Percentiles rank a stretch among this genome's conserved stretches.
phyloP scores from a whole-genome alignment of 2,329 filamentous ascomycete species.

The Colletotrichum cordylinicola region DNA sequence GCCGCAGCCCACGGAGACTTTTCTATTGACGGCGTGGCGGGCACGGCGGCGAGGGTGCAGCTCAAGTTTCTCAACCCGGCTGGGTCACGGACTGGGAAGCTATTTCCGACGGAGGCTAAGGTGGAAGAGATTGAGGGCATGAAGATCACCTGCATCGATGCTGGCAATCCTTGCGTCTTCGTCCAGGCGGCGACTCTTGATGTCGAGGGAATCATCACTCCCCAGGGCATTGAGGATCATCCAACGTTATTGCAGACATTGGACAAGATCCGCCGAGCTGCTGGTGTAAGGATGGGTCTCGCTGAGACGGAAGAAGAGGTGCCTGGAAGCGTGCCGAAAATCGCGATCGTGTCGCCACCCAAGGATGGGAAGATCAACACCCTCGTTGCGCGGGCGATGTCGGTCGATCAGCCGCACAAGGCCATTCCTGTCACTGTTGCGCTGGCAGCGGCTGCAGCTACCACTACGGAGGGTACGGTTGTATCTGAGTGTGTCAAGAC shows the following conservation, averaged over 20 bases:
- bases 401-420: conserved; percentile 61
- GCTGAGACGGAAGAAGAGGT: conserved; percentile 40
- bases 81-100: conserved; percentile 67
- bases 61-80: conserved; percentile 68
- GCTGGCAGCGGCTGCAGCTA: conserved; percentile 51
- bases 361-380: conserved; percentile 33
- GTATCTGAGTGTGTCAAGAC: conserved; percentile 32
- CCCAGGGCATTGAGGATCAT: conserved; percentile 57
- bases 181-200: conserved; percentile 59
- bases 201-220: conserved; percentile 55
- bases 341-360: conserved; percentile 58
- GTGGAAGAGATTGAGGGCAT: conserved; percentile 57
- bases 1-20: conserved; percentile 59
- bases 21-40: conserved; percentile 68
- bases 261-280: conserved; percentile 61
- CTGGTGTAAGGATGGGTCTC: conserved; percentile 67
- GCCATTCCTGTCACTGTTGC: conserved; percentile 62
- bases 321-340: conserved; percentile 67
- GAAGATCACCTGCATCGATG: conserved; percentile 64
- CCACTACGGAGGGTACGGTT: conserved; percentile 46
- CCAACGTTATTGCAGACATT: conserved; percentile 49
- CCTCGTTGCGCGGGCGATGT: conserved; percentile 52
- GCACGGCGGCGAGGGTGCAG: conserved; percentile 60
- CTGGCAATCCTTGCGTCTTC: conserved; percentile 69
- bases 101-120: conserved; percentile 63